Evolutionary conservation across 257 asterid species (phyloP), one percentile per base, ranked within the genome.

Genomic region (Leonotis leonurus): DNA sequence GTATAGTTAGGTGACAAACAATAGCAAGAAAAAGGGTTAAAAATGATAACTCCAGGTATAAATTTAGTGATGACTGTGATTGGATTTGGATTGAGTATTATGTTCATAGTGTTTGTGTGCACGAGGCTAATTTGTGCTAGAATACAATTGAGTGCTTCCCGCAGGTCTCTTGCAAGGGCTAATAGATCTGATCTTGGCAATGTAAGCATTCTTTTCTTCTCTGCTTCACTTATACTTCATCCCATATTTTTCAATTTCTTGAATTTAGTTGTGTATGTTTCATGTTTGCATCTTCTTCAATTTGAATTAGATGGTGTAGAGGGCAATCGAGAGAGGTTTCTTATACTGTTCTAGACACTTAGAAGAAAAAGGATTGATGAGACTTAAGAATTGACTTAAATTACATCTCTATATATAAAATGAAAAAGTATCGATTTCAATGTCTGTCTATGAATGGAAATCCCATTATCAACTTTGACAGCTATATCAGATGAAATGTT

Each of bases 51-150:
- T 75, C 71, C 87, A 3, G 78, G 85, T 72, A 69, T 68, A 67
- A 84, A 86, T 76, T 77, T 89, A 77, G 94, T 86, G 83, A 89
- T 86, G 97, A 85, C 94, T 44, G 95, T 84, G 73, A 82, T 84
- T 64, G 97, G 94, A 64, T 89, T 86, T 81, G 76, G 83, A 16
- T 64, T 82, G 40, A 89, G 97, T 77, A 78, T 74, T 45, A 68
- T 81, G 89, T 86, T 89, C 76, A 86, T 89, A 36, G 90, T 84
- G 44, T 89, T 86, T 73, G 91, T 89, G 3, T 89, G 94, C 63
- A 76, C 95, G 46, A 82, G 97, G 81, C 85, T 89, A 43, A 82
- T 89, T 69, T 86, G 94, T 72, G 95, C 95, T 67, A 71, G 97
- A 65, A 81, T 90, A 68, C 90, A 74, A 14, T 64, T 83, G 81